A percentile compares a stretch with the other conserved stretches of the same genome.
These are phyloP conservation scores for Opeltia flavorubescens DNA, from an alignment of 495 filamentous ascomycete species.

Conservation along the genomic window DNA sequence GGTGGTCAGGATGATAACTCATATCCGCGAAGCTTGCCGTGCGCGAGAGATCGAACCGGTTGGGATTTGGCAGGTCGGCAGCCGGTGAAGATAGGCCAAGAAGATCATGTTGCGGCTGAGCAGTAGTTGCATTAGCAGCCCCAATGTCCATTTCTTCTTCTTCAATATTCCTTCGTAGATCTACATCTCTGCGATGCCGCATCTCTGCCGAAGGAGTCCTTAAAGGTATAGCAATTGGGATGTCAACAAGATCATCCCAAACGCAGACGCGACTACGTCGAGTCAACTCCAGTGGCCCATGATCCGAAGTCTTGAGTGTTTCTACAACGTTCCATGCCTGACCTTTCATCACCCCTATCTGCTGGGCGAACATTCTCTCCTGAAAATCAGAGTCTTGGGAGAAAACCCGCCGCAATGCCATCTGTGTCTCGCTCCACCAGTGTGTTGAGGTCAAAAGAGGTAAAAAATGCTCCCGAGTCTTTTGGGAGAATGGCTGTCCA, in stretches of 20 bases:
- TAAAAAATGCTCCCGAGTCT: conserved; percentile 84
- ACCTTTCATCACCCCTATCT: conserved; percentile 97
- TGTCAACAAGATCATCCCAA: conserved; percentile 95
- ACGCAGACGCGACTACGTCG: conserved; percentile 82
- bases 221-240: conserved; percentile 86
- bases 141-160: conserved; percentile 91
- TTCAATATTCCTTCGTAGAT: conserved; percentile 23
- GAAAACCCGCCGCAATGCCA: conserved; percentile 70
- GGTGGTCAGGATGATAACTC: conserved; percentile 20
- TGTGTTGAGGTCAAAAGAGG: conserved; percentile 81
- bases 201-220: conserved; percentile 62
- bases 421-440: conserved; percentile 95
- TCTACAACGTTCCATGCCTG: conserved; percentile 99
- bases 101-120: conserved; percentile 51
- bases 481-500: conserved; percentile 87
- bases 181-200: conserved; percentile 42
- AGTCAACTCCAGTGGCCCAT: conserved; percentile 87
- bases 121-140: conserved; percentile 47
- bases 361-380: conserved; percentile 91
- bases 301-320: conserved; percentile 80
- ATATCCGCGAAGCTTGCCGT: conserved; percentile 34
- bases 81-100: conserved; percentile 50
- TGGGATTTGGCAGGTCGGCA: conserved; percentile 61
- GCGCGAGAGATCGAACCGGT: conserved; percentile 68
- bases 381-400: conserved; percentile 90